Base-by-base conservation (phyloP, 2,329 filamentous ascomycete species). In the Mollisiaceae sp. region DNA sequence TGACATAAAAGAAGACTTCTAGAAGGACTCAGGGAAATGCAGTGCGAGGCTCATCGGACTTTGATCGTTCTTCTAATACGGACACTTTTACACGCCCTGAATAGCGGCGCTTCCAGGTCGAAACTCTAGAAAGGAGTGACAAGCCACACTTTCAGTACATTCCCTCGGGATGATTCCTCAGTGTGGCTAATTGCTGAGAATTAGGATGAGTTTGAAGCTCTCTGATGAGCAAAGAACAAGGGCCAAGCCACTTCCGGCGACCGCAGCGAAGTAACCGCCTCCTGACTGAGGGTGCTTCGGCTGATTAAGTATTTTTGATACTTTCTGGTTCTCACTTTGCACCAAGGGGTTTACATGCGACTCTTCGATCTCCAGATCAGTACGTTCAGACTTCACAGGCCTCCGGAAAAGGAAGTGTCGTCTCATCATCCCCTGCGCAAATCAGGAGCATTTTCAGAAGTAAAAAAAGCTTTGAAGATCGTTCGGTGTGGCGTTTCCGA, bases 201-300 rank as follows among this genome's bases (percentile, higher is more conserved):
- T 47, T 27, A 60, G 15, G 27, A 27, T 8, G 43, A 39, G 15
- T 39, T 38, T 54, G 32, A 35, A 24, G 35, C 18, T 57, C 35
- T 15, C 4, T 18, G 15, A 35, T 12, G 55, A 57, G 14, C 32
- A 20, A 20, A 39, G 24, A n/a, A 36, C n/a, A 35, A 57, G 35
- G 38, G 32, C 32, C 12, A 39, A 41, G 32, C 55, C 55, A 55
- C 32, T 57, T 35, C 55, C 39, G 8, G 8, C 8, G 20, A 54
- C 50, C 50, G 50, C 50, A 54, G 50, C 47, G 22, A 52, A 32
- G 47, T 3, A 27, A 32, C 22, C 8, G 22, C 32, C 20, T 39
- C 55, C 55, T 57, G 55, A 57, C 55, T 57, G 32, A 57, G 55
- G 39, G 39, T 22, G 55, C 35, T 57, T 54, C 50, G 50, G 50